Percentiles rank a stretch among this genome's conserved stretches.
Evolutionary conservation across 1,139 yeast genomes (phyloP).

Genomic region (Yamadazyma diddensiae): DNA sequence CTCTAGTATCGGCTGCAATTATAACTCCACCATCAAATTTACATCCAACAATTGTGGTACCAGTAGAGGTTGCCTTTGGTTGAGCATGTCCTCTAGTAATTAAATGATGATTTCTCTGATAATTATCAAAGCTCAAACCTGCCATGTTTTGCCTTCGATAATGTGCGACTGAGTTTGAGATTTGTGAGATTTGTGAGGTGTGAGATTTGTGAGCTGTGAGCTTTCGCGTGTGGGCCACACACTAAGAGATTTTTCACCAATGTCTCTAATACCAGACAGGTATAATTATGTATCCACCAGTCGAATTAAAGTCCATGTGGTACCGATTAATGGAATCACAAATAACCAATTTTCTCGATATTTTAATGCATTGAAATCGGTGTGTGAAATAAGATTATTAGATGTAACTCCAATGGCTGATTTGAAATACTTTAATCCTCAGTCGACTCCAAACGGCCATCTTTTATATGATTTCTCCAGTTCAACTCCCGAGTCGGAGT

Average conservation of each 20-base stretch:
- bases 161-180: not conserved
- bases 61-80: conserved; percentile 93
- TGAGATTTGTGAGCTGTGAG: not conserved
- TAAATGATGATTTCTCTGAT: conserved; percentile 78
- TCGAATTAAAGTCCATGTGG: conserved; percentile 61
- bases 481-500: conserved; percentile 51
- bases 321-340: conserved; percentile 64
- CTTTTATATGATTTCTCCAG: conserved; percentile 56
- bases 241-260: not conserved
- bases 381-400: conserved; percentile 63
- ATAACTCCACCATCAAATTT: conserved; percentile 91
- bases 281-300: conserved; percentile 51
- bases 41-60: conserved; percentile 97
- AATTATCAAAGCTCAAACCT: conserved; percentile 90
- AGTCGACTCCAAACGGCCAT: conserved; percentile 76
- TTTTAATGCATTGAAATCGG: conserved; percentile 43
- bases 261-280: conserved; percentile 4
- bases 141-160: conserved; percentile 49
- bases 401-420: conserved; percentile 70
- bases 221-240: not conserved
- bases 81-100: conserved; percentile 68
- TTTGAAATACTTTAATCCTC: conserved; percentile 70
- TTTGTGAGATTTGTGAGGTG: not conserved
- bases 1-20: conserved; percentile 98
- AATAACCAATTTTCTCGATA: conserved; percentile 46